Conservation (phyloP, 305 asterid genomes). For the Fraxinus sp. region DNA sequence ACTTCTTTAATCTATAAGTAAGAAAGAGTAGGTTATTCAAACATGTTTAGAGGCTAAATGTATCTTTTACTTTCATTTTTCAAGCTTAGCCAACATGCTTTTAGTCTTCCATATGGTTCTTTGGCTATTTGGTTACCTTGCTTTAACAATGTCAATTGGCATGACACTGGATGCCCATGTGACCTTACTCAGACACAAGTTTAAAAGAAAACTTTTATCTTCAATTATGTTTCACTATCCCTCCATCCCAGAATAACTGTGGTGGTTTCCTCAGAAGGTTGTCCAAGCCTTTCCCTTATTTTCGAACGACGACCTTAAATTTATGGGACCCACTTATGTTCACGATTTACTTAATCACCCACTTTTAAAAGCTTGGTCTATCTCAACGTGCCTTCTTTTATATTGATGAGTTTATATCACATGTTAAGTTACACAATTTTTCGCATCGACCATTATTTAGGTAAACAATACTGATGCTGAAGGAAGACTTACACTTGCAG, state of each 20-base stretch:
- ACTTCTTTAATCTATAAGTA: not conserved
- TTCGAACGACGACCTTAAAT: not conserved
- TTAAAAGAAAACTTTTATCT: not conserved
- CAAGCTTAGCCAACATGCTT: not conserved
- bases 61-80: not conserved
- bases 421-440: not conserved
- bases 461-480: slow-evolving; percentile 98
- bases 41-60: not conserved
- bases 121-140: not conserved
- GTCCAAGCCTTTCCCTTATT: not conserved
- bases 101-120: not conserved
- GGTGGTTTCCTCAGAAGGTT: not conserved
- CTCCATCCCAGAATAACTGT: not conserved
- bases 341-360: not conserved
- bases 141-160: not conserved
- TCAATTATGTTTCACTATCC: not conserved
- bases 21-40: not conserved
- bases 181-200: not conserved
- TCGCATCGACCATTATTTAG: slow-evolving; percentile 30
- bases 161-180: not conserved
- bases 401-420: not conserved
- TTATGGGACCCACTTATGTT: not conserved
- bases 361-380: not conserved
- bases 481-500: slow-evolving; percentile 97
- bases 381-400: not conserved